A percentile compares a stretch with the other conserved stretches of the same genome.
Evolutionary conservation across 768 basidiomycete species (phyloP).

Genomic region (Auricularia auricula-judae): DNA sequence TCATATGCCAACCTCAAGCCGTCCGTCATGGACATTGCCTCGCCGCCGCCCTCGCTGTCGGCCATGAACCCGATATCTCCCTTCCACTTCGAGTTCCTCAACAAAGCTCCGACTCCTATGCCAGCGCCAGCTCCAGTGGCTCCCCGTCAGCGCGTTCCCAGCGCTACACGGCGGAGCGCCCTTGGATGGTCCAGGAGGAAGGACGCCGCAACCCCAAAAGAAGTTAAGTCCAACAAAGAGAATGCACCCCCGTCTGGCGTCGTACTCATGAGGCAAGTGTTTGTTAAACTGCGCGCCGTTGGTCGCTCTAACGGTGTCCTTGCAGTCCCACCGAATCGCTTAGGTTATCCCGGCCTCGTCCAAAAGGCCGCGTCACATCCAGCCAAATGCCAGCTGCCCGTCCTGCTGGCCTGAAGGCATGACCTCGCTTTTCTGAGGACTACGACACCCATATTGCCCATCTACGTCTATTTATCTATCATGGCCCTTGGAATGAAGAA

Average conservation of each 20-base stretch:
- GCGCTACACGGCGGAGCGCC: conserved; percentile 43
- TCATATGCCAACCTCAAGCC: conserved; percentile 5
- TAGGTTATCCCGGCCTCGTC: conserved; percentile 35
- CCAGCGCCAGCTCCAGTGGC: conserved; percentile 12
- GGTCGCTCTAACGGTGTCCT: not conserved
- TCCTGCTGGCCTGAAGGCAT: not conserved
- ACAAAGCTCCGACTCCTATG: conserved; percentile 25
- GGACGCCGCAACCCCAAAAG: conserved; percentile 5
- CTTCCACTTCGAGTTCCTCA: conserved; percentile 21
- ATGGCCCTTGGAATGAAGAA: not conserved
- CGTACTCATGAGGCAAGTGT: conserved; percentile 38
- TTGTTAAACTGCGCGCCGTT: not conserved
- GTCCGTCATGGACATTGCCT: conserved; percentile 11
- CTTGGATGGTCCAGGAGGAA: conserved; percentile 54
- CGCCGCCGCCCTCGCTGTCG: conserved; percentile 25
- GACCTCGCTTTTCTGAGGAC: not conserved
- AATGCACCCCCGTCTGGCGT: conserved; percentile 43
- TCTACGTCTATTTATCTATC: not conserved
- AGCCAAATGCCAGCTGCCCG: not conserved
- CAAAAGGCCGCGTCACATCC: conserved; percentile 9
- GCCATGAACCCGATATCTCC: conserved; percentile 34
- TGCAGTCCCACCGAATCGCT: conserved; percentile 29
- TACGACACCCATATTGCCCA: not conserved
- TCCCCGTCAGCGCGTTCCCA: conserved; percentile 41
- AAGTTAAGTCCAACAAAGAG: conserved; percentile 31